A percentile compares a stretch with the other conserved stretches of the same genome.
phyloP scores from a whole-genome alignment of 441 rosid genomes.

The Erysimum cheiri region DNA sequence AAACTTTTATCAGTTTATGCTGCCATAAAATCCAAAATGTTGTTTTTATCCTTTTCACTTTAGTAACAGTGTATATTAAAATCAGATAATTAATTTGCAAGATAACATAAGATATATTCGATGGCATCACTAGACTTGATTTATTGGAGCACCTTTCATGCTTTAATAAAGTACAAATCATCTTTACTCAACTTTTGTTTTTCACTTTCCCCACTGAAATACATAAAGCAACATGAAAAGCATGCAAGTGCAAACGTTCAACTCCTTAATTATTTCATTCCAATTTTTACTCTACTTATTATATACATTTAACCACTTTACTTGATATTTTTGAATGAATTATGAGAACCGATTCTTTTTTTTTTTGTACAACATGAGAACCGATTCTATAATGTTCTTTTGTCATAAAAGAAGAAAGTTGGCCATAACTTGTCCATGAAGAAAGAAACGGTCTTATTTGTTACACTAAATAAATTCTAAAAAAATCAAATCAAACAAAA shows the following conservation, averaged over 20 bases:
- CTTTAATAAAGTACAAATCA: conserved; percentile 43
- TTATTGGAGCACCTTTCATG: conserved; percentile 40
- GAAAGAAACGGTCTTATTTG: conserved; percentile 40
- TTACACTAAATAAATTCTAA: neutral
- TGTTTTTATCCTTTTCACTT: conserved; percentile 15
- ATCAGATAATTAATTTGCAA: no score
- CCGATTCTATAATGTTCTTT: conserved; percentile 36
- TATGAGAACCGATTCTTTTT: no score
- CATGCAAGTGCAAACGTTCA: conserved; percentile 46
- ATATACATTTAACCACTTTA: neutral
- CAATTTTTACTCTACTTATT: neutral
- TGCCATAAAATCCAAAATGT: conserved; percentile 9
- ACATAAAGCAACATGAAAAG: conserved; percentile 39
- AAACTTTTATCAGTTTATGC: conserved; percentile 11
- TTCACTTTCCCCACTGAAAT: conserved; percentile 45
- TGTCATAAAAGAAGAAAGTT: conserved; percentile 30
- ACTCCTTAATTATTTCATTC: conserved; percentile 24
- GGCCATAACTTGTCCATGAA: conserved; percentile 43
- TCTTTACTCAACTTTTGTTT: conserved; percentile 38
- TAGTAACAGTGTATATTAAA: neutral
- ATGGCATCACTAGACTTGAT: conserved; percentile 36
- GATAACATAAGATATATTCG: conserved; percentile 41
- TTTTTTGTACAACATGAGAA: no score
- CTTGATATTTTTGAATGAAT: neutral
- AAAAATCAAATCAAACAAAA: conserved; percentile 14